These are phyloP conservation scores for Russula ochroleuca DNA, from an alignment of 768 basidiomycete species.

Conservation along the genomic window DNA sequence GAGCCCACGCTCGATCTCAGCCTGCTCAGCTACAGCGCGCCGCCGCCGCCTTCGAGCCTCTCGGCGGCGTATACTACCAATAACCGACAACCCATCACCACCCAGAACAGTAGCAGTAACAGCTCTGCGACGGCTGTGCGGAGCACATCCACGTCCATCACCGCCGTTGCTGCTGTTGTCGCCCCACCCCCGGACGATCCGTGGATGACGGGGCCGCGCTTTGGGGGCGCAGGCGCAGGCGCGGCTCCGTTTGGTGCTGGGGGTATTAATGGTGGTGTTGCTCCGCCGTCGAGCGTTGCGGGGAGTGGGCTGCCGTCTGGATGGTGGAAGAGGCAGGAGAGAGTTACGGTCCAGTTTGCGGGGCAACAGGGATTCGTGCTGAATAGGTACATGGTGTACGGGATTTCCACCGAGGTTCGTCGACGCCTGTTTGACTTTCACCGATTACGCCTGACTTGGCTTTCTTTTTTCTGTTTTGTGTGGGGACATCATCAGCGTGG, in stretches of 20 bases:
- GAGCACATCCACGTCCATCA: not conserved
- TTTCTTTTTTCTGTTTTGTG: not conserved
- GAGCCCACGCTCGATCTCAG: constrained; percentile 66
- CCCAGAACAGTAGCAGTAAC: no score
- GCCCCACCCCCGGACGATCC: constrained; percentile 17
- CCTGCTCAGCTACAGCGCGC: constrained; percentile 41
- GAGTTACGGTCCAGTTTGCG: constrained; percentile 61
- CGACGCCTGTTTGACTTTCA: constrained; percentile 1
- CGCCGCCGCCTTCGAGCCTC: constrained; percentile 41
- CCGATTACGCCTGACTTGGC: not conserved
- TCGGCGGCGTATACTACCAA: not conserved
- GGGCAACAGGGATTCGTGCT: constrained; percentile 92
- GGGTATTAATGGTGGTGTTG: constrained; percentile 24
- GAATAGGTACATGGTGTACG: constrained; percentile 82
- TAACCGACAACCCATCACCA: not conserved
- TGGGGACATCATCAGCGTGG: constrained; percentile 48
- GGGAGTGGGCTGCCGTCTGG: constrained; percentile 70
- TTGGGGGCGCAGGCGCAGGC: constrained; percentile 2
- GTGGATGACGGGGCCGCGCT: constrained; percentile 18
- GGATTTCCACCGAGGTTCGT: constrained; percentile 49
- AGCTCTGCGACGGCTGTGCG: not conserved
- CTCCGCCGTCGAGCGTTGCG: constrained; percentile 52
- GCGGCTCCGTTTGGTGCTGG: constrained; percentile 20
- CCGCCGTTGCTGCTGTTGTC: not conserved
- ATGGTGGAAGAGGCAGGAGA: constrained; percentile 87